Base-by-base conservation (phyloP, 1,284 basidiomycete genomes). In the Mycena sp. region DNA sequence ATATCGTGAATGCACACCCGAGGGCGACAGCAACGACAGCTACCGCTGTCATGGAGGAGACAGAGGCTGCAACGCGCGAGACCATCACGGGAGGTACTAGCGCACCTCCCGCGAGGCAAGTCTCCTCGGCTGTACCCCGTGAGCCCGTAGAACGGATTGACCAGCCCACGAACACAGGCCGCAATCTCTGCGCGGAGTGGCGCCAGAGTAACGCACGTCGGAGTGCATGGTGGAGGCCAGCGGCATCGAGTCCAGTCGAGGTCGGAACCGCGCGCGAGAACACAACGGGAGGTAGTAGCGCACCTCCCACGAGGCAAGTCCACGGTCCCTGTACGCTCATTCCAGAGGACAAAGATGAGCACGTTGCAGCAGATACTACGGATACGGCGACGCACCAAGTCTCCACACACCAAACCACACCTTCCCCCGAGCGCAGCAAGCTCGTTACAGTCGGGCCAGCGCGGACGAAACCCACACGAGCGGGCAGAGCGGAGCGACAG, bases 271-370 rank as follows among this genome's bases (percentile, higher is more conserved):
- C 40, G 40, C 12, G 40, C 6, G 40, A 41, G 7, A 19, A 10
- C 6, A 7, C 9, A 11, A 41, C 16, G 40, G 40, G 40, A 17
- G 40, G 40, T 10, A 21, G n/a, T 6, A 7, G n/a, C n/a, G n/a
- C 19, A 21, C 49, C 49, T n/a, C 49, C 49, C 49, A 35, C 29
- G 29, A 51, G 49, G 49, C 49, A 35, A 51, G 49, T 51, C n/a
- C 32, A 23, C 19, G 28, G 32, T 10, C 17, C 19, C 17, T 6
- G 7, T 21, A 29, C 25, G 16, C 30, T 11, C 10, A 21, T 14
- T 9, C 11, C 7, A 9, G 29, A 51, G 30, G 16, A 11, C 49
- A 35, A 10, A 14, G 49, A 29, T 51, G 30, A 51, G 28, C 19
- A 30, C 16, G n/a, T 41, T 16, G 16, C 16, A n/a, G 29, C 7